phyloP scores from a whole-genome alignment of 139 green algal genomes.

The Asterochloris erici region DNA sequence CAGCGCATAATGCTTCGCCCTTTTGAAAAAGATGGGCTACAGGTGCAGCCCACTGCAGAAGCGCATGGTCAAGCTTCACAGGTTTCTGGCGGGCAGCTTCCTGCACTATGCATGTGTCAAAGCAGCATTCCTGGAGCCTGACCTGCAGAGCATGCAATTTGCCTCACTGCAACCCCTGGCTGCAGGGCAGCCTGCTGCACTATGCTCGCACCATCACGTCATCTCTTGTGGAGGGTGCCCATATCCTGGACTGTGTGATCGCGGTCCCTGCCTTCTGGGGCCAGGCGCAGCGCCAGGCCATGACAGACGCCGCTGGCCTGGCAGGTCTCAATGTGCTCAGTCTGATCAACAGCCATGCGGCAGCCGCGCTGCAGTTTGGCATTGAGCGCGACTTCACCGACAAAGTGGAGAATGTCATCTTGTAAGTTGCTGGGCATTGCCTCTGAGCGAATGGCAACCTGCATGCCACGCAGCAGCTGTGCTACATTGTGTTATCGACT shows the following conservation, averaged over 20 bases:
- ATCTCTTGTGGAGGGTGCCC: conserved; percentile 51
- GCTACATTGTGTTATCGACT: too few species aligned
- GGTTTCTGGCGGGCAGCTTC: too few species aligned
- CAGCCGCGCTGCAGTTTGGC: conserved; percentile 95
- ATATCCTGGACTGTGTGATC: conserved; percentile 82
- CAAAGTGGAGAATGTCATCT: conserved; percentile 66
- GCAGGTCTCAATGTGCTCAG: conserved; percentile 81
- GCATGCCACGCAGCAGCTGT: too few species aligned
- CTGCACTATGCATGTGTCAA: neutral
- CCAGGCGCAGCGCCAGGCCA: conserved; percentile 69
- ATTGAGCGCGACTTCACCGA: conserved; percentile 91
- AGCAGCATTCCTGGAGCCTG: neutral
- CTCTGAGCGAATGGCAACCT: too few species aligned
- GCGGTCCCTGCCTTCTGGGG: conserved; percentile 86
- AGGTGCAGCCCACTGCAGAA: too few species aligned
- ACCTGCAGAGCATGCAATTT: neutral
- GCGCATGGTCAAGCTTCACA: too few species aligned
- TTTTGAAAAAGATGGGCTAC: too few species aligned
- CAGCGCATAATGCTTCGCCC: too few species aligned
- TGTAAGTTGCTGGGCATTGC: neutral
- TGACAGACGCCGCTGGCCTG: conserved; percentile 79
- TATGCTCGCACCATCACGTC: conserved; percentile 82
- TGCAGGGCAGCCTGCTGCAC: conserved; percentile 80
- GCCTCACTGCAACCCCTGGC: neutral
- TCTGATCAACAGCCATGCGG: conserved; percentile 84